These are phyloP conservation scores for Fraxinus baroniana DNA, from an alignment of 305 asterid genomes.

Conservation along the genomic window DNA sequence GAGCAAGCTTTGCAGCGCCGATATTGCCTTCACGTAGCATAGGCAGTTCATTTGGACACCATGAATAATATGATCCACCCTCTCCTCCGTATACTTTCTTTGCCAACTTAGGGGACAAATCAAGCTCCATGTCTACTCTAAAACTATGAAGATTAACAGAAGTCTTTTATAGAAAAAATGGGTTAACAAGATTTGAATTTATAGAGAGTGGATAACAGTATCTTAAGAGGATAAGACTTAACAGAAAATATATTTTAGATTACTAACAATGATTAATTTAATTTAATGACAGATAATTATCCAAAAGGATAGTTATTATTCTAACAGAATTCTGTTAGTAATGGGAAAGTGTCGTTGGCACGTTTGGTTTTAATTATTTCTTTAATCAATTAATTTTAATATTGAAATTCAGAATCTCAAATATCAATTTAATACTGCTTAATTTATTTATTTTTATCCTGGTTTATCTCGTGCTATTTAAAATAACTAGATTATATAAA, in stretches of 20 bases:
- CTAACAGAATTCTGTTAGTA: background rate
- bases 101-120: conserved; percentile 62
- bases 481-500: too few relatives aligned
- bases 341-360: background rate
- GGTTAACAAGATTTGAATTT: too few relatives aligned
- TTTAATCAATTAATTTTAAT: background rate
- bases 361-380: background rate
- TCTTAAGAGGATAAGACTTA: background rate
- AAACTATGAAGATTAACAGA: background rate
- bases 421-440: too few relatives aligned
- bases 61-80: conserved; percentile 77
- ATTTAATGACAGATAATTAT: background rate
- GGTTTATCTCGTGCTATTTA: too few relatives aligned
- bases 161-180: background rate
- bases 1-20: conserved; percentile 84
- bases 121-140: background rate
- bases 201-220: background rate
- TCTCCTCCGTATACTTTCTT: conserved; percentile 69
- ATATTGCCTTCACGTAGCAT: conserved; percentile 80
- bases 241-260: background rate
- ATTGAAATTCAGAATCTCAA: background rate
- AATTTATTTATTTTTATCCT: too few relatives aligned
- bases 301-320: background rate
- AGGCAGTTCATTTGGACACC: conserved; percentile 76
- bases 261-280: too few relatives aligned